Percentiles rank a stretch among this genome's conserved stretches.
Conservation (phyloP, 2,329 filamentous ascomycete genomes). For the Exserohilum turcica region DNA sequence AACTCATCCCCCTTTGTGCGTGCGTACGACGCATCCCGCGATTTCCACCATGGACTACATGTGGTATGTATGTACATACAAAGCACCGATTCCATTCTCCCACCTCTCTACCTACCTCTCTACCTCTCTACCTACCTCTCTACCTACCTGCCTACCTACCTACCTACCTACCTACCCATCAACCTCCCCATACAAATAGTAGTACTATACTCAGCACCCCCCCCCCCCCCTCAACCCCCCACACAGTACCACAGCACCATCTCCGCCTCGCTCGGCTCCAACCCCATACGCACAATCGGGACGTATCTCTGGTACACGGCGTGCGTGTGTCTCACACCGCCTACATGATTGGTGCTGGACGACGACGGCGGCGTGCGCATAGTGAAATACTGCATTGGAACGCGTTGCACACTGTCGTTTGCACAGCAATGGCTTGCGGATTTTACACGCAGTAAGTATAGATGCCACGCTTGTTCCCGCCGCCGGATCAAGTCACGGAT, state of each 20-base stretch:
- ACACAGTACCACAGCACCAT: slow-evolving; percentile 37
- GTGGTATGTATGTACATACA: slow-evolving; percentile 16
- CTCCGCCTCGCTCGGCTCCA: slow-evolving; percentile 25
- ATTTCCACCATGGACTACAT: slow-evolving; percentile 24
- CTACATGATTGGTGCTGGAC: slow-evolving; percentile 46
- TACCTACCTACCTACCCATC: too few relatives aligned
- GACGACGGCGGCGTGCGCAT: slow-evolving; percentile 36
- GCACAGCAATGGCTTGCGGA: slow-evolving; percentile 32
- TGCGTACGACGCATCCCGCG: slow-evolving; percentile 20
- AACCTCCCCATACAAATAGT: too few relatives aligned
- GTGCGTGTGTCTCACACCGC: slow-evolving; percentile 37
- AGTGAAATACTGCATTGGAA: slow-evolving; percentile 49
- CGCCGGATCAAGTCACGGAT: slow-evolving; percentile 6
- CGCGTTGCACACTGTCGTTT: slow-evolving; percentile 35
- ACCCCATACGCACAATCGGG: slow-evolving; percentile 38
- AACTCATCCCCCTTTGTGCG: slow-evolving; percentile 24
- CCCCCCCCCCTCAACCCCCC: too few relatives aligned
- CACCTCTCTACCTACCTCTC: too few relatives aligned
- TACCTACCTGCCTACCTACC: too few relatives aligned
- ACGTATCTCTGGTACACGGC: slow-evolving; percentile 42
- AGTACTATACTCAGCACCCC: too few relatives aligned
- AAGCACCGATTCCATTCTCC: neutral
- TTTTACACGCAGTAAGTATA: slow-evolving; percentile 34
- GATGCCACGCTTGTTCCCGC: slow-evolving; percentile 25
- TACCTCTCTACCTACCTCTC: too few relatives aligned